phyloP scores from a whole-genome alignment of 2,329 filamentous ascomycete species.

The Fusarium oligoseptatum region DNA sequence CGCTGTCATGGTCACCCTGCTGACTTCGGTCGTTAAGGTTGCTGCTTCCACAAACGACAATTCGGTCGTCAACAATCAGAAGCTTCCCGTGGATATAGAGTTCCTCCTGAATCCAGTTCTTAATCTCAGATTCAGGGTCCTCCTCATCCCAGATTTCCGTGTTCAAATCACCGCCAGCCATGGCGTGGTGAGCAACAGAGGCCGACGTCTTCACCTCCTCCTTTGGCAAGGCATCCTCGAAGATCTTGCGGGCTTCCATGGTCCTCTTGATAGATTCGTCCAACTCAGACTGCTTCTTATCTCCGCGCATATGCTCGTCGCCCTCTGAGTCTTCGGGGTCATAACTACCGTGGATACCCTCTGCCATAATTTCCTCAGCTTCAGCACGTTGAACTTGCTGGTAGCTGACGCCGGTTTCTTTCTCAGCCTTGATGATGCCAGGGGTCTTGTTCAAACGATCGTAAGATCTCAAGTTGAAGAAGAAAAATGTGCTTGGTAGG shows the following conservation, averaged over 20 bases:
- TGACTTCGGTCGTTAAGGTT: conserved; percentile 95
- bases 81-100: conserved; percentile 96
- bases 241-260: conserved; percentile 63
- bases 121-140: conserved; percentile 79
- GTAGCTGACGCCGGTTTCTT: conserved; percentile 85
- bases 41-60: conserved; percentile 86
- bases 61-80: conserved; percentile 87
- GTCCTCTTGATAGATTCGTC: conserved; percentile 54
- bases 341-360: conserved; percentile 73
- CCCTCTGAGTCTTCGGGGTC: conserved; percentile 59
- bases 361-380: conserved; percentile 88
- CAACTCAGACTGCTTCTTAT: conserved; percentile 52
- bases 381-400: conserved; percentile 88
- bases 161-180: conserved; percentile 74
- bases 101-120: conserved; percentile 95
- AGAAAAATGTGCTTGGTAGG: conserved; percentile 87
- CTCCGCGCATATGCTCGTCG: conserved; percentile 63
- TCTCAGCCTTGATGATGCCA: conserved; percentile 79
- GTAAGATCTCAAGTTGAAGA: conserved; percentile 94
- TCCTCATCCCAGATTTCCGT: conserved; percentile 83
- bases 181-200: conserved; percentile 81
- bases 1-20: conserved; percentile 89
- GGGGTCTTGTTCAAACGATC: conserved; percentile 90
- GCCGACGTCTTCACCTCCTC: conserved; percentile 55
- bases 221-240: conserved; percentile 62